Conservation (phyloP, 345 rosid genomes). For the Odontarrhena argentea region DNA sequence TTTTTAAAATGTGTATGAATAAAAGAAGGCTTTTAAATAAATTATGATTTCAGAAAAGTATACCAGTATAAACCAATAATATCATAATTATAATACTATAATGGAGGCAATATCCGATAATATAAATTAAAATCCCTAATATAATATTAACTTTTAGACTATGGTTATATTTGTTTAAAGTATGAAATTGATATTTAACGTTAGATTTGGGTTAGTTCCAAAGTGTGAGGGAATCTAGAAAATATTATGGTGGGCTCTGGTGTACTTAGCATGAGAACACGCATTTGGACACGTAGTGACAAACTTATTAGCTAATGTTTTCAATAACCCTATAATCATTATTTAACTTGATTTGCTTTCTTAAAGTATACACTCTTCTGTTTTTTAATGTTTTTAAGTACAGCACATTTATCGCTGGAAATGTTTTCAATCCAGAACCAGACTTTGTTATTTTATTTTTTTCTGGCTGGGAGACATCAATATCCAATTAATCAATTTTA, state of each 20-base stretch:
- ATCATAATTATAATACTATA: no score
- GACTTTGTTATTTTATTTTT: background rate
- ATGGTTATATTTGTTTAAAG: no score
- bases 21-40: no score
- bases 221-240: constrained; percentile 24
- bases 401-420: constrained; percentile 20
- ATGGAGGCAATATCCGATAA: no score
- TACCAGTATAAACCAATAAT: no score
- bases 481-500: constrained; percentile 23
- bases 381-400: background rate
- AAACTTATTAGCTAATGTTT: constrained; percentile 7
- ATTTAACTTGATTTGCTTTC: background rate
- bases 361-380: constrained; percentile 6
- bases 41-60: no score
- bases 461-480: constrained; percentile 1
- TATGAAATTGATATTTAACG: background rate
- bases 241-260: background rate
- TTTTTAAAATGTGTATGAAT: no score
- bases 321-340: background rate
- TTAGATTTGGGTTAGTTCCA: constrained; percentile 23
- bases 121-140: no score
- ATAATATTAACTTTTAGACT: background rate
- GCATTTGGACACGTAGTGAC: constrained; percentile 12
- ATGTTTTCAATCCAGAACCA: constrained; percentile 24
- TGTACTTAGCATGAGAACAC: constrained; percentile 12